A percentile compares a stretch with the other conserved stretches of the same genome.
These are phyloP conservation scores for Lactarius vividus DNA, from an alignment of 768 basidiomycete genomes.

Conservation along the genomic window DNA sequence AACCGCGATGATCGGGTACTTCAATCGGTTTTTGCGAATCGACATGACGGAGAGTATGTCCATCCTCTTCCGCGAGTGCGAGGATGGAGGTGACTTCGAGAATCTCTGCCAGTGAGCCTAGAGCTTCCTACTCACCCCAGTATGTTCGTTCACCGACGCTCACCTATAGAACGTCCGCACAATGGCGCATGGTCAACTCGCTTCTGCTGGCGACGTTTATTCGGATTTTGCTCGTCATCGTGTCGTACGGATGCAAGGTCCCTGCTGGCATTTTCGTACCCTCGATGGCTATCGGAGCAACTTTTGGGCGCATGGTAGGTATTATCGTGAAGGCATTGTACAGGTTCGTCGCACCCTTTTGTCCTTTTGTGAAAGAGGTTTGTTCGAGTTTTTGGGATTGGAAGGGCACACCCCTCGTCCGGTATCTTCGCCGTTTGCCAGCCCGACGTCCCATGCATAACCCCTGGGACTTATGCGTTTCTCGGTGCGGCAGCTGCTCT, in stretches of 20 bases:
- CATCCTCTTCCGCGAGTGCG: slow-evolving; percentile 93
- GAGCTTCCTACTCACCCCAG: not conserved
- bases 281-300: slow-evolving; percentile 97
- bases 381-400: slow-evolving; percentile 10
- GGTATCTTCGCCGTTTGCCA: slow-evolving; percentile 89
- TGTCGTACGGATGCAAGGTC: slow-evolving; percentile 95
- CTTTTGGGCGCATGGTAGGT: slow-evolving; percentile 95
- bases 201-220: slow-evolving; percentile 88
- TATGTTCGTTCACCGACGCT: slow-evolving; percentile 13
- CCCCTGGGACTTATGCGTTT: slow-evolving; percentile 97
- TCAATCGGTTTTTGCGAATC: slow-evolving; percentile 90
- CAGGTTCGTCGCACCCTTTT: slow-evolving; percentile 45
- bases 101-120: slow-evolving; percentile 89
- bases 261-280: slow-evolving; percentile 98
- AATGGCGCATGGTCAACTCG: slow-evolving; percentile 95
- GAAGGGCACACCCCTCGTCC: slow-evolving; percentile 74
- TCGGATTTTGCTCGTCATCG: slow-evolving; percentile 78
- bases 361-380: not conserved
- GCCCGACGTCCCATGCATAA: slow-evolving; percentile 94
- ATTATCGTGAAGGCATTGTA: slow-evolving; percentile 95
- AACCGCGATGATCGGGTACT: slow-evolving; percentile 91
- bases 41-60: slow-evolving; percentile 98
- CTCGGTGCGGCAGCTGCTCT: slow-evolving; percentile 95
- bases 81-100: slow-evolving; percentile 86
- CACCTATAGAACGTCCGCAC: slow-evolving; percentile 65